Conservation (phyloP, 108 stramenopile species). For the Discostella pseudostelligera region DNA sequence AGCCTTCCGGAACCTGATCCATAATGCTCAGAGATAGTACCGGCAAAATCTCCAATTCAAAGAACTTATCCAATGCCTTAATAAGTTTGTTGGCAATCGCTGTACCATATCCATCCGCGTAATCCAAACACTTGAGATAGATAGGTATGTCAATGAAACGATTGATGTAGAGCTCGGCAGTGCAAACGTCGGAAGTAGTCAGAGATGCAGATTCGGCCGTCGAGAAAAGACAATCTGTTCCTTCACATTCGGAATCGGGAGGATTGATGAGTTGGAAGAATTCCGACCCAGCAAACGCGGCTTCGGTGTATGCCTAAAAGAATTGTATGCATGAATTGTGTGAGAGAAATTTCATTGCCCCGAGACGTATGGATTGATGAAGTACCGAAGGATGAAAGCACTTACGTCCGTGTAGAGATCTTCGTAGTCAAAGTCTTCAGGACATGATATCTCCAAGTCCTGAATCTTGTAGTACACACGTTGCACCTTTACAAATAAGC, state of each 20-base stretch:
- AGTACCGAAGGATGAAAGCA: background rate
- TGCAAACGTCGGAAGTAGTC: conserved; percentile 8
- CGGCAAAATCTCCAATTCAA: conserved; percentile 15
- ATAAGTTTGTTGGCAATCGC: conserved; percentile 30
- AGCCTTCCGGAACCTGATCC: conserved; percentile 4
- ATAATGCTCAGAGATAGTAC: conserved; percentile 13
- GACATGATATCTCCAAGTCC: conserved; percentile 24
- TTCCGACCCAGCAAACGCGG: conserved; percentile 11
- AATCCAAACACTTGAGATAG: conserved; percentile 27
- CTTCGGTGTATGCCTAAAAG: conserved; percentile 9
- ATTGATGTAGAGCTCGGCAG: conserved; percentile 25
- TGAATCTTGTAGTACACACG: conserved; percentile 31
- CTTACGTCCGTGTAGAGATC: conserved; percentile 23
- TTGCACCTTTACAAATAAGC: conserved; percentile 5
- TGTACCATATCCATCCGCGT: conserved; percentile 13
- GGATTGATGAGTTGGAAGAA: conserved; percentile 17
- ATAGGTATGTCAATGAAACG: conserved; percentile 26
- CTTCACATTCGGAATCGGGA: conserved; percentile 9
- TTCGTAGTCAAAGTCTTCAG: conserved; percentile 25
- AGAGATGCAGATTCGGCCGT: conserved; percentile 7
- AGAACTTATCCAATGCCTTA: conserved; percentile 33
- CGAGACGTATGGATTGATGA: background rate
- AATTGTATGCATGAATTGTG: background rate
- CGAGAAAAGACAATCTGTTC: conserved; percentile 15
- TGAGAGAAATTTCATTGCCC: background rate